Conservation (phyloP, 2,329 filamentous ascomycete genomes). For the Venturia pyrina region DNA sequence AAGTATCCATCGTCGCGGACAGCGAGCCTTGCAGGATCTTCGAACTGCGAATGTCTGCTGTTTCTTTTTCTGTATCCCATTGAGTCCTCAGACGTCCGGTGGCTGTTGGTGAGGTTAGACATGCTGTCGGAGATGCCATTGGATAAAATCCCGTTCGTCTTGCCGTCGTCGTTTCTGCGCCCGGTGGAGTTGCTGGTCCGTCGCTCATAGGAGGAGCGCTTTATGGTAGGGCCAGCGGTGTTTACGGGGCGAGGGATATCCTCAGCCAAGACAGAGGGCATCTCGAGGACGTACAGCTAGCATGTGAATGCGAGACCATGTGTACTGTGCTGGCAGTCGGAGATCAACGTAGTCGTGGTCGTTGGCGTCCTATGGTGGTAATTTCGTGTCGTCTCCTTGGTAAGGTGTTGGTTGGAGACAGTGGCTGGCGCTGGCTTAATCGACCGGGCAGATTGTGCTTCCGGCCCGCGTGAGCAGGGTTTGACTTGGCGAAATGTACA, state of each 20-base stretch:
- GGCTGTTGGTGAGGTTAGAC: background rate
- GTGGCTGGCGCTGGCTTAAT: background rate
- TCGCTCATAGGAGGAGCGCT: conserved; percentile 19
- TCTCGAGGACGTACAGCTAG: conserved; percentile 31
- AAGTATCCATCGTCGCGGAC: conserved; percentile 38
- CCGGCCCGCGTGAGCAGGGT: background rate
- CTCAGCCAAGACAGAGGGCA: conserved; percentile 42
- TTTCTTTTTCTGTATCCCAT: background rate
- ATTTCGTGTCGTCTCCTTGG: background rate
- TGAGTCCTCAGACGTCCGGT: conserved; percentile 8
- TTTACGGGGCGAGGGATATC: conserved; percentile 28
- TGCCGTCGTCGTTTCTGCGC: conserved; percentile 1
- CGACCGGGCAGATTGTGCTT: background rate
- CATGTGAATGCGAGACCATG: background rate
- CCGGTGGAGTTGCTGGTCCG: conserved; percentile 14
- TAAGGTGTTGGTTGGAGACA: background rate
- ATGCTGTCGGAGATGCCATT: conserved; percentile 14
- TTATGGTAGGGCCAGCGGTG: conserved; percentile 19
- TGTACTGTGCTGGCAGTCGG: background rate
- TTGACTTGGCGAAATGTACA: conserved; percentile 3
- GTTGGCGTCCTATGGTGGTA: background rate
- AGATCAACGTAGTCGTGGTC: background rate
- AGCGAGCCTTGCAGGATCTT: conserved; percentile 8
- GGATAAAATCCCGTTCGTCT: conserved; percentile 24
- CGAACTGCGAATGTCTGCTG: conserved; percentile 17